Evolutionary conservation across 1,284 basidiomycete species (phyloP).

Genomic region (Marasmius sp.): DNA sequence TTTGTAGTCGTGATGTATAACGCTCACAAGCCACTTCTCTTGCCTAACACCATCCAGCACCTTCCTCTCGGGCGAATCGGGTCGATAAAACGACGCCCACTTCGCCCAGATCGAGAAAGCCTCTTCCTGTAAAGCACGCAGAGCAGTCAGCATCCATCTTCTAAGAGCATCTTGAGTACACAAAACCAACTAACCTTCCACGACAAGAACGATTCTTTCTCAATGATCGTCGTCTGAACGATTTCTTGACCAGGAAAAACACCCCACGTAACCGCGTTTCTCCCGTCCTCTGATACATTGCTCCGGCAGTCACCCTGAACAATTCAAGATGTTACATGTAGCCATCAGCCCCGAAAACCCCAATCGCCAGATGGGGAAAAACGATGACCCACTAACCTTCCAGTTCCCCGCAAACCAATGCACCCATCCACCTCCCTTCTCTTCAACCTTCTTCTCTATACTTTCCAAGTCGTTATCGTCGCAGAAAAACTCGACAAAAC

Average conservation of each 20-base stretch:
- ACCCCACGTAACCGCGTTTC: constrained; percentile 99
- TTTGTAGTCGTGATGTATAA: constrained; percentile 96
- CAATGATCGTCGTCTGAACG: constrained; percentile 96
- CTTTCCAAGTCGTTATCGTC: constrained; percentile 59
- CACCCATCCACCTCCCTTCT: constrained; percentile 11
- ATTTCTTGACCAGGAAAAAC: constrained; percentile 97
- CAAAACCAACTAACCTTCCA: constrained; percentile 74
- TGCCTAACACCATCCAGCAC: constrained; percentile 74
- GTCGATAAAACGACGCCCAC: constrained; percentile 89
- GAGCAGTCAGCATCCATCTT: constrained; percentile 2
- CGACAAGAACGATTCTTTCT: constrained; percentile 85
- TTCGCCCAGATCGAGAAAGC: constrained; percentile 96
- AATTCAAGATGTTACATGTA: neutral
- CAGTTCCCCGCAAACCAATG: constrained; percentile 21
- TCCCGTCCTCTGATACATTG: constrained; percentile 45
- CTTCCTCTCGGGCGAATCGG: constrained; percentile 69
- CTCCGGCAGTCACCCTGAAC: constrained; percentile 7
- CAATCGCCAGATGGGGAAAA: neutral
- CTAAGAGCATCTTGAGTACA: neutral
- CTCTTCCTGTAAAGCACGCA: constrained; percentile 67
- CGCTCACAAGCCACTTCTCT: constrained; percentile 87
- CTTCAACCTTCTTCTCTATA: constrained; percentile 59
- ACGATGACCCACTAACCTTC: constrained; percentile 1
- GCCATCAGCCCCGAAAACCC: neutral
- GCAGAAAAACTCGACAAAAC: constrained; percentile 97